Base-by-base conservation (phyloP, 2,329 filamentous ascomycete genomes). In the Alternaria infectoria region DNA sequence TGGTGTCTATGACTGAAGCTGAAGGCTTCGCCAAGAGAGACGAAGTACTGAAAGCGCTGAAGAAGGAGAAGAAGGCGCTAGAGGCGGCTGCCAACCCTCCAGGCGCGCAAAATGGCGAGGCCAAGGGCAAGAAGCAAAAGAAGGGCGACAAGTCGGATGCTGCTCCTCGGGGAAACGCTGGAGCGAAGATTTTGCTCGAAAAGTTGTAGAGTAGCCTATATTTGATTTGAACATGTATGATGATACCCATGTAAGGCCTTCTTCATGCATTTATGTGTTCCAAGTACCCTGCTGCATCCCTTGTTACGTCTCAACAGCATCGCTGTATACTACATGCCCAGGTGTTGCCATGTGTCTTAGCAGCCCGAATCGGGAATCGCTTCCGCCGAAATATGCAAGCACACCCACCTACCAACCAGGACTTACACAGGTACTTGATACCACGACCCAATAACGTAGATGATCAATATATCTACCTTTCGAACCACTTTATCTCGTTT, bases 1-100 rank as follows among this genome's bases (percentile, higher is more conserved):
- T 97, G 5, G 87, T 98, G 25, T 91, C 89, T 15, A 82, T 98
- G 69, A 81, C 94, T 6, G 95, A 98, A 81, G 87, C 91, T 0
- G 77, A 79, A 44, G 88, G 89, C 61, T 96, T 96, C 73, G 84
- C 84, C 25, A 85, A 89, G 71, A 88, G 86, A 72, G 85, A 86
- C 15, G 89, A 91, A 72, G 83, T 97, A 56, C 83, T 89, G 75
- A 88, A 89, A 78, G 87, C 84, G 13, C 81, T 97, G 70, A 90
- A 89, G 82, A 90, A 91, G 82, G 88, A 90, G 70, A 92, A 89
- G 84, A 90, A 91, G 81, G 82, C 83, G 64, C 82, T 97, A 60
- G 85, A 92, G 72, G 88, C 87, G 77, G 90, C 90, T 10, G 89
- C 90, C 79, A 75, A 69, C 26, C 80, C 82, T 68, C 85, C 87